Conservation (phyloP, 2,329 filamentous ascomycete genomes). For the Fusarium succisae region DNA sequence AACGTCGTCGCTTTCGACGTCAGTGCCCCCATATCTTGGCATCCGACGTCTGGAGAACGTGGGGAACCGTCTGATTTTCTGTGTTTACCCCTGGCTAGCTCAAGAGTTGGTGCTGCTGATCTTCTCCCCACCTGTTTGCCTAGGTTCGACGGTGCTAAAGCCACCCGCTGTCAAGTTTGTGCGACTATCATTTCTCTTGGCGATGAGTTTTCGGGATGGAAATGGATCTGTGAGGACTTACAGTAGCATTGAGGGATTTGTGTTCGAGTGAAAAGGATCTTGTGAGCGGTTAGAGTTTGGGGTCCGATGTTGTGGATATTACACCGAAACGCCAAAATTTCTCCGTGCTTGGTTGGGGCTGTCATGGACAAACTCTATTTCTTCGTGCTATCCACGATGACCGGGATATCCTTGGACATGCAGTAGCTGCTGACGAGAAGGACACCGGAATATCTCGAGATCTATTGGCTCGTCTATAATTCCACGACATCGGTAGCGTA, state of each 20-base stretch:
- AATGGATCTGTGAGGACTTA: neutral
- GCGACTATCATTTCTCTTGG: neutral
- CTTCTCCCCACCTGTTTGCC: slow-evolving; percentile 6
- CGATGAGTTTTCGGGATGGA: neutral
- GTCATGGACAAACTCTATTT: neutral
- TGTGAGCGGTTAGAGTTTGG: neutral
- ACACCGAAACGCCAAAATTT: neutral
- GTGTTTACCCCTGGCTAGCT: neutral
- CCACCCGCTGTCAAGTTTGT: neutral
- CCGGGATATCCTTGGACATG: neutral
- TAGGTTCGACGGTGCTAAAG: neutral
- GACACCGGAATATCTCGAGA: neutral
- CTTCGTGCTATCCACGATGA: neutral
- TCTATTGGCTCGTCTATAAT: neutral
- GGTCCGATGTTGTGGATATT: neutral
- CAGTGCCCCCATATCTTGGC: slow-evolving; percentile 19
- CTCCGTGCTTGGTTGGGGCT: neutral
- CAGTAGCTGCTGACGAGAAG: neutral
- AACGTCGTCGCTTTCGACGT: neutral
- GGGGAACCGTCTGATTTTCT: slow-evolving; percentile 15
- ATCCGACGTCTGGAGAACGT: slow-evolving; percentile 15
- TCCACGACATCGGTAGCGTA: too few relatives aligned
- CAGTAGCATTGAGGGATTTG: neutral
- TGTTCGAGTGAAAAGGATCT: too few relatives aligned
- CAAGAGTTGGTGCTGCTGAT: neutral